Base-by-base conservation (phyloP, 2,329 filamentous ascomycete genomes). In the Colletotrichum sp. region DNA sequence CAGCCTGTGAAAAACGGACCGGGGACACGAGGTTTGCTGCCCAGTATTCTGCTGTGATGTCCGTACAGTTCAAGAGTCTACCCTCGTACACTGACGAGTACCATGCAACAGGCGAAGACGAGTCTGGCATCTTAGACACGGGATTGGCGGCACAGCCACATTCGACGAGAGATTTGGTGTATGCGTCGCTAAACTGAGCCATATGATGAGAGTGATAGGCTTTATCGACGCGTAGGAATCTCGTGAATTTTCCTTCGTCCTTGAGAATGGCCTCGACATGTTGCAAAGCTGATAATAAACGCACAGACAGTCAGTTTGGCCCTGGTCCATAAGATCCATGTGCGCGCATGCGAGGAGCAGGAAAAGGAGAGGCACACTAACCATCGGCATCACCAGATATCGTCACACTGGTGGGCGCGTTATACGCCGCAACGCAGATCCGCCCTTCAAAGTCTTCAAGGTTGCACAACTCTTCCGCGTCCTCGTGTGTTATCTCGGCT, bases 41-140 rank as follows among this genome's bases (percentile, higher is more conserved):
- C 82, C 82, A 84, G 76, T 83, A 84, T 2, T 81, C 79, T 6
- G 86, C 71, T 55, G 85, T 83, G 16, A 88, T 82, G 4, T 83
- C 83, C 2, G 81, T 81, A 4, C 79, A 66, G 1, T 69, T 79
- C 4, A 32, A 34, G 19, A 36, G 12, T 19, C 13, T 78, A 36
- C 76, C 59, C 3, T 62, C 55, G 55, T 29, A 71, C 5, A 68
- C 55, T 0, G 29, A 69, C 16, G 44, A 55, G 64, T 36, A 29
- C 39, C 25, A 57, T n/a, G 61, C 30, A 36, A 68, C 11, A 36
- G 39, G 27, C 16, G 39, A 70, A 29, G 11, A 70, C 36, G 34
- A 70, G 61, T 25, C 52, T 22, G 32, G 16, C 13, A 8, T 5
- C 8, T 34, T 62, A 25, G 29, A 62, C 13, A 4, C 55, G 55